These are phyloP conservation scores for Eragrostis tef DNA, from an alignment of 202 grass and related monocot species.

Conservation along the genomic window DNA sequence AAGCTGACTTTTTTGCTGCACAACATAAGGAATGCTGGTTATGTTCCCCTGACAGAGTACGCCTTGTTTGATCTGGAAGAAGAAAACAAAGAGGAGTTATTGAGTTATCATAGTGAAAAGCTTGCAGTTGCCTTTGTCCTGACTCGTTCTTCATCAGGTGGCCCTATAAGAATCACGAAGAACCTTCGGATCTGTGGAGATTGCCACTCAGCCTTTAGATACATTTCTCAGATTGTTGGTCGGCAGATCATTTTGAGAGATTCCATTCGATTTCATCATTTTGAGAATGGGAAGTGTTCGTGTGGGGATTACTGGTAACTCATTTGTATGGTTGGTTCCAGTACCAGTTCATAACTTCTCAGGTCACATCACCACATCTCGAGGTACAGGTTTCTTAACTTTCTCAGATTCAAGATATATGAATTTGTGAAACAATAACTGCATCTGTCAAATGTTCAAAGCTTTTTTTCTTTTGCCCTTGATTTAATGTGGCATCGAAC, in stretches of 20 bases:
- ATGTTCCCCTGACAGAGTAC: constrained; percentile 80
- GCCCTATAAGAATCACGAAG: constrained; percentile 92
- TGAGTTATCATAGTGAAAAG: constrained; percentile 90
- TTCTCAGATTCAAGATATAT: constrained; percentile 22
- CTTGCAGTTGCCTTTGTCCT: constrained; percentile 88
- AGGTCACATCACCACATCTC: constrained; percentile 7
- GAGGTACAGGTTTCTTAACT: constrained; percentile 38
- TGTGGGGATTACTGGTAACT: constrained; percentile 95
- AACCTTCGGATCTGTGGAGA: constrained; percentile 91
- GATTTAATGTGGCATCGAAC: not conserved
- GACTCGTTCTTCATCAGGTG: constrained; percentile 73
- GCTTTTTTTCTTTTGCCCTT: not conserved
- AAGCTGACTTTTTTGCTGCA: constrained; percentile 66
- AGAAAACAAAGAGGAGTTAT: constrained; percentile 84
- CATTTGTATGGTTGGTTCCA: constrained; percentile 37
- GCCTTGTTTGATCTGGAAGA: constrained; percentile 84
- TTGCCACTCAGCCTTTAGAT: constrained; percentile 89
- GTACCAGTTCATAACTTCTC: constrained; percentile 24
- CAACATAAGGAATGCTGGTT: constrained; percentile 68
- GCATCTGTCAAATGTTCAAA: constrained; percentile 21
- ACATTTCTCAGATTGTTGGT: constrained; percentile 84
- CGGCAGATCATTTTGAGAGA: constrained; percentile 93
- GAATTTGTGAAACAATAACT: constrained; percentile 26
- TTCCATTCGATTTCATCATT: constrained; percentile 90
- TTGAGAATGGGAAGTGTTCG: constrained; percentile 91